A percentile compares a stretch with the other conserved stretches of the same genome.
Evolutionary conservation across 2,329 filamentous ascomycete genomes (phyloP).

Genomic region (Ambrosiella beaveri): DNA sequence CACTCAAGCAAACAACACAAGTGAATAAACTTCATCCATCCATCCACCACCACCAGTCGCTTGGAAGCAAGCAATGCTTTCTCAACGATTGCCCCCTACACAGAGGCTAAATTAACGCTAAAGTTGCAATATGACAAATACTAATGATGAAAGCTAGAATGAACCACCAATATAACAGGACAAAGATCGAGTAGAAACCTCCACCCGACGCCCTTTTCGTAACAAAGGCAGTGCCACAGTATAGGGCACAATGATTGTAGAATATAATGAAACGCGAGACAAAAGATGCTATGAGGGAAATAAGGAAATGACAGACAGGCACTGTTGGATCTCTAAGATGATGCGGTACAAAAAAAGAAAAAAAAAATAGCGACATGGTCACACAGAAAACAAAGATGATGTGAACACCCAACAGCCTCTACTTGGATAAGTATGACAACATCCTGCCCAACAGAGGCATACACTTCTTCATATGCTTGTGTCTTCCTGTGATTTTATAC

Average conservation of each 20-base stretch:
- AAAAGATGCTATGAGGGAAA: not conserved
- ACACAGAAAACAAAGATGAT: not conserved
- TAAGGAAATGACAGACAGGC: not conserved
- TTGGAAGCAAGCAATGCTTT: too few relatives aligned
- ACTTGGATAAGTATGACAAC: not conserved
- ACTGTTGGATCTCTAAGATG: not conserved
- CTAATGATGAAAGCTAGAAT: too few relatives aligned
- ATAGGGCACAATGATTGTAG: not conserved
- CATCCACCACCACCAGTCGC: too few relatives aligned
- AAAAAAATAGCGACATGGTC: not conserved
- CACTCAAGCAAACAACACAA: too few relatives aligned
- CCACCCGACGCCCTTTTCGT: not conserved
- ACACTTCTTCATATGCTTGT: not conserved
- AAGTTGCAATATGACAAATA: too few relatives aligned
- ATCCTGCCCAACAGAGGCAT: not conserved
- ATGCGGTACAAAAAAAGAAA: not conserved
- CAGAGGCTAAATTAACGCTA: too few relatives aligned
- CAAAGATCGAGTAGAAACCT: not conserved
- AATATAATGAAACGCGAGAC: conserved; percentile 1
- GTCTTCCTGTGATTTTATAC: not conserved
- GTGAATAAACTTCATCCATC: too few relatives aligned
- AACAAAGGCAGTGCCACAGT: not conserved
- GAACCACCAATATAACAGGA: too few relatives aligned
- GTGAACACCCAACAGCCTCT: not conserved
- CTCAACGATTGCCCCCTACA: too few relatives aligned